A percentile compares a stretch with the other conserved stretches of the same genome.
These are phyloP conservation scores for Neonectria punicea DNA, from an alignment of 2,329 filamentous ascomycete genomes.

Conservation along the genomic window DNA sequence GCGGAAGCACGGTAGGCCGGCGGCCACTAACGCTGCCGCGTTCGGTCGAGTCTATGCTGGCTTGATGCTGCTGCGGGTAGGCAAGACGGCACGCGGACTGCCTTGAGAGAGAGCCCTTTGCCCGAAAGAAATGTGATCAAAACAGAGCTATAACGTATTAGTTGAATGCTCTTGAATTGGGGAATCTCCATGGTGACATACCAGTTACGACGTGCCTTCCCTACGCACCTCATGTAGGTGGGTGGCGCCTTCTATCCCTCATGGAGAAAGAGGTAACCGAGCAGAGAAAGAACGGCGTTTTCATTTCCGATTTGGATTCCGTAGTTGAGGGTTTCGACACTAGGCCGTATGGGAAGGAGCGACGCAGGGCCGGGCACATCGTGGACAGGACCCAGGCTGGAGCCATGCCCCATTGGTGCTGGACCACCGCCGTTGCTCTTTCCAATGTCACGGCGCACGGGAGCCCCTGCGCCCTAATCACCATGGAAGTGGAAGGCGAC, in stretches of 20 bases:
- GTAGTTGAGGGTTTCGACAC: constrained; percentile 3
- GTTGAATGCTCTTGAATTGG: constrained; percentile 4
- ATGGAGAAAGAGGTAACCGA: constrained; percentile 21
- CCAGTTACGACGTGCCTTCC: no score
- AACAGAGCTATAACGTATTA: constrained; percentile 14
- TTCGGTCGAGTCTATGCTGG: constrained; percentile 8
- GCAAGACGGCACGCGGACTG: not conserved
- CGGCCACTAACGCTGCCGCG: constrained; percentile 10
- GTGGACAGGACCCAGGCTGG: constrained; percentile 11
- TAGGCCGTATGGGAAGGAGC: constrained; percentile 24
- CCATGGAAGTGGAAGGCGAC: not conserved
- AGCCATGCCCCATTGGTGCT: constrained; percentile 20
- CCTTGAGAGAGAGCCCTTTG: not conserved
- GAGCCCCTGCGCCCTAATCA: constrained; percentile 17
- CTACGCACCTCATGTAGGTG: no score
- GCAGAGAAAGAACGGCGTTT: constrained; percentile 10
- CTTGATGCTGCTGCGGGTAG: constrained; percentile 18
- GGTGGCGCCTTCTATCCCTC: constrained; percentile 5
- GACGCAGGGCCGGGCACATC: constrained; percentile 9
- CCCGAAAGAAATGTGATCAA: constrained; percentile 1
- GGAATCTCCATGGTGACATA: not conserved
- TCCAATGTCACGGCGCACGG: constrained; percentile 29
- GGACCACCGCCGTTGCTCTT: constrained; percentile 14
- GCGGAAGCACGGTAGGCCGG: constrained; percentile 30
- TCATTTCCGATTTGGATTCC: constrained; percentile 33